Percentiles rank a stretch among this genome's conserved stretches.
These are phyloP conservation scores for Talaromyces sp. DNA, from an alignment of 2,329 filamentous ascomycete genomes.

Conservation along the genomic window DNA sequence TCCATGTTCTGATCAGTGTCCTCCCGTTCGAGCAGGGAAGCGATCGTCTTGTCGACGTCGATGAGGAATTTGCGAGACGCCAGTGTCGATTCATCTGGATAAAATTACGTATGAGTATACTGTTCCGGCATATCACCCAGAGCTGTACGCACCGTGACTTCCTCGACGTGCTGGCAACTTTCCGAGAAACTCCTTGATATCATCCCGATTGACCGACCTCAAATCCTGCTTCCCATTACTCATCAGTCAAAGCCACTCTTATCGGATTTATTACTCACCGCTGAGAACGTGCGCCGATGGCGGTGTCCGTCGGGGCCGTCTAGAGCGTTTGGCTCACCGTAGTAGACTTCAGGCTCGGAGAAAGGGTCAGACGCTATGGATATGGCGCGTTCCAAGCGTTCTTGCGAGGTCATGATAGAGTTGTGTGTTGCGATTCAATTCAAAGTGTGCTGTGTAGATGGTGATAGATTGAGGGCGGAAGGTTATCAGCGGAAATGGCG, in stretches of 20 bases:
- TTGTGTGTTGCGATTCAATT: not conserved
- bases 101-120: not conserved
- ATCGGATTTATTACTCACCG: constrained; percentile 43
- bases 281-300: constrained; percentile 54
- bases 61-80: constrained; percentile 77
- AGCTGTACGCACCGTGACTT: constrained; percentile 41
- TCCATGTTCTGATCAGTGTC: constrained; percentile 94
- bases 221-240: constrained; percentile 27
- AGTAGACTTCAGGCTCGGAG: constrained; percentile 58
- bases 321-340: constrained; percentile 45
- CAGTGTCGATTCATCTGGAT: constrained; percentile 67
- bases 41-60: constrained; percentile 78
- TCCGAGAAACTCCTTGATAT: constrained; percentile 36
- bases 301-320: constrained; percentile 47
- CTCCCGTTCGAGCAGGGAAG: constrained; percentile 76
- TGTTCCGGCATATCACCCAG: not conserved
- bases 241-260: not conserved
- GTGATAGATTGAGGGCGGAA: not conserved
- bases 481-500: constrained; percentile 1
- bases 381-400: constrained; percentile 24
- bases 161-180: constrained; percentile 37
- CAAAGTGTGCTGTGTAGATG: not conserved
- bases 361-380: constrained; percentile 53
- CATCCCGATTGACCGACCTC: constrained; percentile 36
- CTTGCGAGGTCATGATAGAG: constrained; percentile 40